Evolutionary conservation across 2,329 filamentous ascomycete species (phyloP).

Genomic region (Huntiella omanensis): DNA sequence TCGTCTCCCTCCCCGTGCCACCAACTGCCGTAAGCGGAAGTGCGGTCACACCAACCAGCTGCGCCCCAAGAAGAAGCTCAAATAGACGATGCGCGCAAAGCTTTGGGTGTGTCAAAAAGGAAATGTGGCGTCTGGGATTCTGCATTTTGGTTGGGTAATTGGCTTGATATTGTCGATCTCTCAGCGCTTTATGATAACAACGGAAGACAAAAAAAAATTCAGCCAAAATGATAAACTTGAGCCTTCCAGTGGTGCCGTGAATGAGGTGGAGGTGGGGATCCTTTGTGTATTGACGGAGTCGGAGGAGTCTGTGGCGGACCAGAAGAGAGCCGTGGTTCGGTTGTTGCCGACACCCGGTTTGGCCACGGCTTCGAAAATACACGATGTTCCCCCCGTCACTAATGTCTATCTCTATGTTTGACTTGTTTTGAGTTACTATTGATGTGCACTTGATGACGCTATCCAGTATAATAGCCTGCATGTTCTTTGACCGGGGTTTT

Average conservation of each 20-base stretch:
- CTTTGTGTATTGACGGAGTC: neutral
- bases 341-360: too few relatives aligned
- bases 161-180: constrained; percentile 10
- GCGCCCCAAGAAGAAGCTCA: constrained; percentile 99
- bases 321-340: neutral
- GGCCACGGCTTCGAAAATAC: too few relatives aligned
- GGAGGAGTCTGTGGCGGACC: neutral
- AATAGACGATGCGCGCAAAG: constrained; percentile 29
- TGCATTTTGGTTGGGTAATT: constrained; percentile 12
- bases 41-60: constrained; percentile 99
- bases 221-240: constrained; percentile 7
- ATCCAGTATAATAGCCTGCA: too few relatives aligned
- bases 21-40: constrained; percentile 99
- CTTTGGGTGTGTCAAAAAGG: constrained; percentile 15
- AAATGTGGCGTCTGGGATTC: constrained; percentile 25
- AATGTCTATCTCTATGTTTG: too few relatives aligned
- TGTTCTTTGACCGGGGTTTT: too few relatives aligned
- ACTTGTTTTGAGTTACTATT: too few relatives aligned
- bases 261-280: neutral
- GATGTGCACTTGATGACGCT: too few relatives aligned
- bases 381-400: too few relatives aligned
- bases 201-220: constrained; percentile 14
- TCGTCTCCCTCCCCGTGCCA: constrained; percentile 90
- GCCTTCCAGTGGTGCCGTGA: neutral
- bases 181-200: constrained; percentile 15